Percentiles rank a stretch among this genome's conserved stretches.
Conservation (phyloP, 2,329 filamentous ascomycete species). For the Paramyrothecium sp. region DNA sequence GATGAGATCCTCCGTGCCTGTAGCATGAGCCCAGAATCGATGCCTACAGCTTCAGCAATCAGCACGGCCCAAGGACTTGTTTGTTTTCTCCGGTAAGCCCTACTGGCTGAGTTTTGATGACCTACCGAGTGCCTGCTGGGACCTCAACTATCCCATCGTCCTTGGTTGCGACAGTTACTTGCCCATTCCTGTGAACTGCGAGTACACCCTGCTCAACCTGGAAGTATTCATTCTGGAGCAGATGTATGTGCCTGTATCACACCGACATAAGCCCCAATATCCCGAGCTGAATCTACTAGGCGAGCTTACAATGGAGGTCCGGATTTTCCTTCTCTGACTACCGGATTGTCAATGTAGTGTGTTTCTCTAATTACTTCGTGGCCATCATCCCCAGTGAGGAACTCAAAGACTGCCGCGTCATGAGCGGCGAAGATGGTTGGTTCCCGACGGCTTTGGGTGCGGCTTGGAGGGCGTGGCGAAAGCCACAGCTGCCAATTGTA, state of each 20-base stretch:
- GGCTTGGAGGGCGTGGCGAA: constrained; percentile 10
- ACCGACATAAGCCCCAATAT: neutral
- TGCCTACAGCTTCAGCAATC: constrained; percentile 5
- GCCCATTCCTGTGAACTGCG: constrained; percentile 6
- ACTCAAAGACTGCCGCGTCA: neutral
- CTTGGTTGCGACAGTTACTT: constrained; percentile 8
- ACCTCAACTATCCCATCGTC: constrained; percentile 9
- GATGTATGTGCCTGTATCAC: constrained; percentile 16
- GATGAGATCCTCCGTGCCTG: constrained; percentile 10
- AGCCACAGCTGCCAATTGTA: constrained; percentile 15
- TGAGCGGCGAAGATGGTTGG: neutral
- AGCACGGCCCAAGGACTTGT: neutral
- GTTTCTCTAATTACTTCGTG: neutral
- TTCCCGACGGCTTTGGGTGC: constrained; percentile 2
- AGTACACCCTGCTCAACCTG: constrained; percentile 14
- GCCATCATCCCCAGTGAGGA: neutral
- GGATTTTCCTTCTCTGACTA: neutral
- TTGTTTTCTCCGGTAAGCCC: neutral
- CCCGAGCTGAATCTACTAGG: neutral
- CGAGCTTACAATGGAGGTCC: neutral
- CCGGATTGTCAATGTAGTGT: neutral
- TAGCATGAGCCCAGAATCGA: constrained; percentile 13
- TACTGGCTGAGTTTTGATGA: neutral
- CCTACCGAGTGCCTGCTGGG: neutral
- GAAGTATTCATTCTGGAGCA: constrained; percentile 13